Base-by-base conservation (phyloP, 306 rosid genomes). In the Luffa acutangula region DNA sequence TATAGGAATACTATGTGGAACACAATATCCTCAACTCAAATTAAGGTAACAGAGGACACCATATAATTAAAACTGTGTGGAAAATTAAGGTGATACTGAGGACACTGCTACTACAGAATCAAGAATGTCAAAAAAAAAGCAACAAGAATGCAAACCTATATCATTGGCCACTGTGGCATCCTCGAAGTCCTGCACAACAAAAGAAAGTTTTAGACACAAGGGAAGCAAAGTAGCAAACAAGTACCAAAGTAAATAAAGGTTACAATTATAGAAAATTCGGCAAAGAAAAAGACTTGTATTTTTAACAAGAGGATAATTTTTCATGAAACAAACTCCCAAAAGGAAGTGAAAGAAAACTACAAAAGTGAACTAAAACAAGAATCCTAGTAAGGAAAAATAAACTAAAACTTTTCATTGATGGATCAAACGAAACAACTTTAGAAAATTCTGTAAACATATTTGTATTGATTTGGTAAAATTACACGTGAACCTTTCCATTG, bases 131-230 rank as follows among this genome's bases (percentile, higher is more conserved):
- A 21, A 33, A 43, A 33, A 43, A 42, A 11, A 39, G 58, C 56
- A n/a, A 65, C 37, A 78, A 42, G 74, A 79, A 51, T 58, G 76
- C 79, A 79, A 86, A 95, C 99, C 99, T 91, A 97, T 95, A 84
- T 91, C 97, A 80, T 84, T 82, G 25, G 81, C 91, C 78, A 80
- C 57, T 33, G 80, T 37, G 49, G 78, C 78, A 80, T 88, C 87
- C 63, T 90, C 87, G 39, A 65, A 88, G 73, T 77, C 96, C 99
- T 95, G 96, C 96, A 85, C 60, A 76, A 87, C n/a, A 70, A 66
- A 66, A 81, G 81, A 63, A 81, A 87, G 57, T 73, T 54, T 43
- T 20, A 81, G 79, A 80, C 78, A 85, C 78, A 90, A 83, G 57
- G 17, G 57, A 78, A 42, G 75, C 54, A 72, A 25, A 36, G 70